Conservation (phyloP, 2,329 filamentous ascomycete genomes). For the Cercospora sesami region DNA sequence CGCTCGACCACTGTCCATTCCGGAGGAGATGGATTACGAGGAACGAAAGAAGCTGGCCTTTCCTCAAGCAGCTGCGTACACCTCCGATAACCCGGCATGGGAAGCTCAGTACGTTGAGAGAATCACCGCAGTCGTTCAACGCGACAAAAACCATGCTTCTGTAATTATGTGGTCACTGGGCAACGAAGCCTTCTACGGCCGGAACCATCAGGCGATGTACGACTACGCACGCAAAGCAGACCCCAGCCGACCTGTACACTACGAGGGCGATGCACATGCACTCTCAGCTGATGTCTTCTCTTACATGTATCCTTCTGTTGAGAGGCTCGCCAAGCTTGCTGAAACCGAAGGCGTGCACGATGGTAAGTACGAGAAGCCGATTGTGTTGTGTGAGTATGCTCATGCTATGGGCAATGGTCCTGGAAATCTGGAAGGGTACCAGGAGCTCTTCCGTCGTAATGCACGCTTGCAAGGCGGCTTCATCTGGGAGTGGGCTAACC, state of each 20-base stretch:
- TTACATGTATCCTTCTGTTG: constrained; percentile 63
- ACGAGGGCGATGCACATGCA: constrained; percentile 63
- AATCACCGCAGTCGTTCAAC: constrained; percentile 60
- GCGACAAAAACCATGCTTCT: constrained; percentile 69
- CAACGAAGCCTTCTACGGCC: constrained; percentile 70
- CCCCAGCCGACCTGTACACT: constrained; percentile 61
- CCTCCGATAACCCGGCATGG: constrained; percentile 61
- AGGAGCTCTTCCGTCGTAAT: constrained; percentile 60
- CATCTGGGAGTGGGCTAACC: constrained; percentile 48
- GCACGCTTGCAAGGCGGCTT: constrained; percentile 63
- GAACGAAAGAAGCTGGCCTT: constrained; percentile 61
- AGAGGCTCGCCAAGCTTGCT: constrained; percentile 51
- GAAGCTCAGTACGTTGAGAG: constrained; percentile 65
- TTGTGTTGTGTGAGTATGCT: constrained; percentile 56
- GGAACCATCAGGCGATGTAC: constrained; percentile 68
- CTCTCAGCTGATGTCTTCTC: constrained; percentile 61
- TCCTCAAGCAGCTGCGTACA: constrained; percentile 56
- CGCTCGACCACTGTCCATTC: constrained; percentile 19
- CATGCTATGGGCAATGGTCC: constrained; percentile 73
- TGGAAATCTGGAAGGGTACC: constrained; percentile 63
- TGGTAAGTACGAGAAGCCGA: constrained; percentile 47
- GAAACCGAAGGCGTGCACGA: constrained; percentile 39
- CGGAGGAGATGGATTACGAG: constrained; percentile 55
- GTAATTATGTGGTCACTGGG: constrained; percentile 72
- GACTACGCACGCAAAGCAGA: constrained; percentile 59